Percentiles rank a stretch among this genome's conserved stretches.
Conservation (phyloP, 2,329 filamentous ascomycete genomes). For the Fusarium sp. region DNA sequence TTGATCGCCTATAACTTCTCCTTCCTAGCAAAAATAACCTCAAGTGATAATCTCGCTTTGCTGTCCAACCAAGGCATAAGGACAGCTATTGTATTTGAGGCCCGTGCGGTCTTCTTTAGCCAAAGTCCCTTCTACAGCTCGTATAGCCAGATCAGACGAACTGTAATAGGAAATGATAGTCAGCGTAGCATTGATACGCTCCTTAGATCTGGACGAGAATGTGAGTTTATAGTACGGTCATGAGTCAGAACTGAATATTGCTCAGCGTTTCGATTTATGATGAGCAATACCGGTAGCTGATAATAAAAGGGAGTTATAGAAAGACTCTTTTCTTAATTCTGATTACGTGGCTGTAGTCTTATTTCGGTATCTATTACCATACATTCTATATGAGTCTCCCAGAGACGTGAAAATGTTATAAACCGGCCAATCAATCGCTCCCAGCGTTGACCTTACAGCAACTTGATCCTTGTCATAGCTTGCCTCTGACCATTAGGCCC, state of each 20-base stretch:
- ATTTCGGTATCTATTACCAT: neutral
- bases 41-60: neutral
- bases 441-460: fast-evolving
- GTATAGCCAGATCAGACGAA: neutral
- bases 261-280: fast-evolving
- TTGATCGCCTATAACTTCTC: neutral
- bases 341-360: neutral
- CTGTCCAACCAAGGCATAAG: neutral
- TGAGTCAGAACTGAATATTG: neutral
- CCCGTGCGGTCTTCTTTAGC: neutral
- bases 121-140: neutral
- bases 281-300: neutral
- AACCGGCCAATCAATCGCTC: fast-evolving
- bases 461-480: neutral
- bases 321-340: no score
- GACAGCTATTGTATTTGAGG: neutral
- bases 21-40: neutral
- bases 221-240: no score
- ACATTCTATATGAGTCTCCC: neutral
- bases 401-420: neutral
- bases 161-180: neutral
- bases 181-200: neutral
- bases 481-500: neutral
- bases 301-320: fast-evolving
- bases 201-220: no score